phyloP scores from a whole-genome alignment of 768 basidiomycete genomes.

The Tulasnella calospora region DNA sequence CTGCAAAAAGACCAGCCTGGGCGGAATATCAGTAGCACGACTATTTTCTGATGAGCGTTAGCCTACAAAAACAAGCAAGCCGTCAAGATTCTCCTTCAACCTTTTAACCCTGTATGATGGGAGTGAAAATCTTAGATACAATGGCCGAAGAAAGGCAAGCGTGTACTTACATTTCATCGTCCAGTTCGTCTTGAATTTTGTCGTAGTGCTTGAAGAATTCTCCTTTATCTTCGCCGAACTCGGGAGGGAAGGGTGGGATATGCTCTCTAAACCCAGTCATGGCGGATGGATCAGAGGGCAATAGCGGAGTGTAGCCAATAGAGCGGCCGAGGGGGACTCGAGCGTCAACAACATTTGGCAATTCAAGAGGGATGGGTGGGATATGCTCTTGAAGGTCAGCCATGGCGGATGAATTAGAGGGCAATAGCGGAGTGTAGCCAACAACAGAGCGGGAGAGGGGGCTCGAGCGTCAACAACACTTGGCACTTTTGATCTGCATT shows the following conservation, averaged over 20 bases:
- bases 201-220: neutral
- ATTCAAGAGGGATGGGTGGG: too few relatives aligned
- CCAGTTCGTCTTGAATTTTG: neutral
- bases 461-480: too few relatives aligned
- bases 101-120: neutral
- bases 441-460: too few relatives aligned
- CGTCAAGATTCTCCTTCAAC: neutral
- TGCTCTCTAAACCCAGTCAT: neutral
- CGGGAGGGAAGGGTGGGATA: neutral
- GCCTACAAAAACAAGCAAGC: constrained; percentile 5
- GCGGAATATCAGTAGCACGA: neutral
- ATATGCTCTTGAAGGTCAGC: too few relatives aligned
- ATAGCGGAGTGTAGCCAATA: too few relatives aligned
- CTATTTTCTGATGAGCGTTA: neutral
- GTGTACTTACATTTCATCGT: neutral
- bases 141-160: neutral
- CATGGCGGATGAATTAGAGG: too few relatives aligned
- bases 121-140: neutral
- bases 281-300: too few relatives aligned
- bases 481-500: neutral
- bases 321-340: too few relatives aligned
- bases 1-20: neutral
- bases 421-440: too few relatives aligned
- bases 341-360: too few relatives aligned
- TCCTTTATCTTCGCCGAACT: neutral